Percentiles rank a stretch among this genome's conserved stretches.
Evolutionary conservation across 495 filamentous ascomycete species (phyloP).

Genomic region (Trichoderma orchidacearum): DNA sequence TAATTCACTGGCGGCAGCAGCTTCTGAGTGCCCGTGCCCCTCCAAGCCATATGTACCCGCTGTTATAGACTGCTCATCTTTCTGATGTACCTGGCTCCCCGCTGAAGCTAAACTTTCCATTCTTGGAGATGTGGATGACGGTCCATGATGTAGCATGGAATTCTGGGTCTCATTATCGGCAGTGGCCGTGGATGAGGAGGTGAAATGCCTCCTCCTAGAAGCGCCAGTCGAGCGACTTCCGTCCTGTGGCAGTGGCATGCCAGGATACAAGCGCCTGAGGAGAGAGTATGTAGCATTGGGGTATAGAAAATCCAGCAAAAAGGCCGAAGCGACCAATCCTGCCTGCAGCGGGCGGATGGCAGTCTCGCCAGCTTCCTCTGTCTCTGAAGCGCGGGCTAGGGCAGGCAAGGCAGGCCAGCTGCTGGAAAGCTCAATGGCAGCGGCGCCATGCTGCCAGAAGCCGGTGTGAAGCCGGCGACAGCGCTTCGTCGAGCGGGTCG

Average conservation of each 20-base stretch:
- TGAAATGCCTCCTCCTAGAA: neutral
- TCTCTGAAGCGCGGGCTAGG: neutral
- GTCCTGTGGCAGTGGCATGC: neutral
- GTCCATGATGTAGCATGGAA: neutral
- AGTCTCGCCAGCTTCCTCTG: neutral
- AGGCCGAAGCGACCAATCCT: constrained; percentile 20
- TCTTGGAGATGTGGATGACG: neutral
- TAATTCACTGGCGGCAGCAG: neutral
- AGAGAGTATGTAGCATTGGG: constrained; percentile 38
- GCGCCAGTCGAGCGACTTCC: neutral
- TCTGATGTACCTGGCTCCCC: neutral
- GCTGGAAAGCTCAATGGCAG: constrained; percentile 39
- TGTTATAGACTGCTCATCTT: neutral
- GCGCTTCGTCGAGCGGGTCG: constrained; percentile 38
- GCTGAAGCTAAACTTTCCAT: neutral
- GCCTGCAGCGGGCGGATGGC: constrained; percentile 6
- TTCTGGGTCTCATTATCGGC: neutral
- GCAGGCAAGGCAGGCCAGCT: constrained; percentile 24
- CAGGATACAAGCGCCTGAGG: constrained; percentile 21
- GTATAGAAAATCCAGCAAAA: constrained; percentile 51
- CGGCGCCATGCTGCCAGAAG: constrained; percentile 54
- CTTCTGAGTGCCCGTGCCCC: neutral
- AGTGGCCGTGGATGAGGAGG: neutral
- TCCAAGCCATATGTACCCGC: neutral
- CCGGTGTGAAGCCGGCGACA: constrained; percentile 45